Evolutionary conservation across 305 asterid species (phyloP).

Genomic region (Fraxinus xanthoxyloides): DNA sequence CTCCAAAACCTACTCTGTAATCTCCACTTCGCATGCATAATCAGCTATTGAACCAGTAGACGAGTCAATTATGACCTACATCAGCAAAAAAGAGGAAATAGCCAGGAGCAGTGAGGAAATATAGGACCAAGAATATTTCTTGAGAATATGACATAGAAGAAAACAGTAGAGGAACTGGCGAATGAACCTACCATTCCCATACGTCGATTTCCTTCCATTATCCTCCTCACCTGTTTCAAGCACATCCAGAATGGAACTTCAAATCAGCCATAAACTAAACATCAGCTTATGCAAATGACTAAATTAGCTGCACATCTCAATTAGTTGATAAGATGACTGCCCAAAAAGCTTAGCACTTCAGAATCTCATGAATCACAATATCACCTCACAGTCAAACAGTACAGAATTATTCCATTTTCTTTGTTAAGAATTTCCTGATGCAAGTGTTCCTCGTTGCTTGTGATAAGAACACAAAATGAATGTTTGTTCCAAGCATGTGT

Average conservation of each 20-base stretch:
- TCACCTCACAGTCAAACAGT: neutral
- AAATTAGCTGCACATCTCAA: neutral
- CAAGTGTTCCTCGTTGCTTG: neutral
- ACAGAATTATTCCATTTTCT: neutral
- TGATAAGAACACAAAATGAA: neutral
- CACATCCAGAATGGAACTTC: slow-evolving; percentile 11
- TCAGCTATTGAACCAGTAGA: slow-evolving; percentile 78
- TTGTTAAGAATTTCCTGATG: neutral
- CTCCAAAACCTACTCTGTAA: slow-evolving; percentile 68
- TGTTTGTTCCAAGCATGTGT: neutral
- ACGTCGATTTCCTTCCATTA: slow-evolving; percentile 96
- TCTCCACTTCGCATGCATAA: slow-evolving; percentile 97
- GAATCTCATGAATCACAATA: neutral
- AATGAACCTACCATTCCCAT: slow-evolving; percentile 81
- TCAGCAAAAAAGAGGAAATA: slow-evolving; percentile 26
- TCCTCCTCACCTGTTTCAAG: slow-evolving; percentile 79
- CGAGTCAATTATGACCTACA: slow-evolving; percentile 70
- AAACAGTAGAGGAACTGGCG: neutral
- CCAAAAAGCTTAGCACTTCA: neutral
- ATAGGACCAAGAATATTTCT: neutral
- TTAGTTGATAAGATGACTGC: slow-evolving; percentile 11
- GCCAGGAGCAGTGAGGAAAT: slow-evolving; percentile 18
- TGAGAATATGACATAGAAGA: slow-evolving; percentile 10
- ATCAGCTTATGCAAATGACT: neutral
- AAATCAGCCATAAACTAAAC: slow-evolving; percentile 20